Evolutionary conservation across 257 asterid species (phyloP).

Genomic region (Jasminum sambac): DNA sequence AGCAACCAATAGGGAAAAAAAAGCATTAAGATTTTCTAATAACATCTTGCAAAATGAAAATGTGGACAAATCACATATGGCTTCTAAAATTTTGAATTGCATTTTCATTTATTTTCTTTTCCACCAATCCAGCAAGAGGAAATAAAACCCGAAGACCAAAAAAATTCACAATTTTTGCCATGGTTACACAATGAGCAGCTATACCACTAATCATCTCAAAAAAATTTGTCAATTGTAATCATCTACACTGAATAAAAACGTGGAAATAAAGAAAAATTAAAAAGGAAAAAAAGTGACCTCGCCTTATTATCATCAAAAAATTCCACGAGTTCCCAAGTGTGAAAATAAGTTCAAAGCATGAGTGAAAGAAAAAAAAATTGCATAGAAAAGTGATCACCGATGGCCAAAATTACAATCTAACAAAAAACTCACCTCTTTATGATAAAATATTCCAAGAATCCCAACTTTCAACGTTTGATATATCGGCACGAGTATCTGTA

Average conservation of each 20-base stretch:
- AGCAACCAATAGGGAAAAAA: not conserved
- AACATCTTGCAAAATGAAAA: not conserved
- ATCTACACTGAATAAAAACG: constrained; percentile 11
- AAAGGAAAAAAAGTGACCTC: too few relatives aligned
- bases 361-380: not conserved
- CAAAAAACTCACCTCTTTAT: constrained; percentile 42
- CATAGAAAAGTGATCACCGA: constrained; percentile 35
- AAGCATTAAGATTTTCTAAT: not conserved
- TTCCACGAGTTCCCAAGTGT: constrained; percentile 25
- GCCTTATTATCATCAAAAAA: constrained; percentile 40
- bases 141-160: constrained; percentile 22
- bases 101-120: constrained; percentile 1
- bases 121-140: constrained; percentile 25
- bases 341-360: constrained; percentile 30
- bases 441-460: constrained; percentile 48
- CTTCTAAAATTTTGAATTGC: not conserved
- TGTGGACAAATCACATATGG: too few relatives aligned
- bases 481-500: constrained; percentile 27
- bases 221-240: constrained; percentile 25
- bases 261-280: not conserved
- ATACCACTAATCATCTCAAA: too few relatives aligned
- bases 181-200: too few relatives aligned
- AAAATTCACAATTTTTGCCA: too few relatives aligned
- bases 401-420: constrained; percentile 37
- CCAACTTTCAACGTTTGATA: constrained; percentile 33